phyloP scores from a whole-genome alignment of 2,329 filamentous ascomycete genomes.

The Xylariaceae sp. region DNA sequence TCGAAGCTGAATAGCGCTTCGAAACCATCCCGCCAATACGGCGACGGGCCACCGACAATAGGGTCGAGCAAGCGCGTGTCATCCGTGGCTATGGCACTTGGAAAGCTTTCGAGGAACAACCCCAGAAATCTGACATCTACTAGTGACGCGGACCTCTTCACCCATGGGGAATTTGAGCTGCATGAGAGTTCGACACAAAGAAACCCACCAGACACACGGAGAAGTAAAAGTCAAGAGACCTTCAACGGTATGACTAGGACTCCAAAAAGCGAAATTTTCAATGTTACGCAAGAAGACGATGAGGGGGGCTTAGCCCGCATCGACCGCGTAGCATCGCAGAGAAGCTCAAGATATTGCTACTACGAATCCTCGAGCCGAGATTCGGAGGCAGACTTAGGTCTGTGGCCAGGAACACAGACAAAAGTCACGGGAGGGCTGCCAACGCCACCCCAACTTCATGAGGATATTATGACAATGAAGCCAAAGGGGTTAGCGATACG shows the following conservation, averaged over 20 bases:
- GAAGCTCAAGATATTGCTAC: slow-evolving; percentile 2
- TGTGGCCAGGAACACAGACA: slow-evolving; percentile 9
- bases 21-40: background rate
- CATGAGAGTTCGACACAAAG: too few species aligned
- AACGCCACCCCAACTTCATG: background rate
- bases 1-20: background rate
- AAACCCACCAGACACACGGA: too few species aligned
- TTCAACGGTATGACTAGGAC: background rate
- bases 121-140: too few species aligned
- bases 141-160: too few species aligned
- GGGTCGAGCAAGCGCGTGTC: too few species aligned
- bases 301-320: background rate
- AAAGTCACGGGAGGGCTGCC: slow-evolving; percentile 6
- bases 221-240: background rate
- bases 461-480: background rate
- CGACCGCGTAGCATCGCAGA: background rate
- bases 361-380: slow-evolving; percentile 4
- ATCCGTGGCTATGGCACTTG: too few species aligned
- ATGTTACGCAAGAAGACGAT: background rate
- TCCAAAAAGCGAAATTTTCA: slow-evolving; percentile 1
- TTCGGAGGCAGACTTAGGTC: background rate
- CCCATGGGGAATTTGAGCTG: too few species aligned
- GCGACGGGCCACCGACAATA: background rate
- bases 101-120: too few species aligned
- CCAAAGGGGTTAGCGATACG: slow-evolving; percentile 5